Percentiles rank a stretch among this genome's conserved stretches.
phyloP scores from a whole-genome alignment of 2,329 filamentous ascomycete genomes.

The Fusarium algeriense region DNA sequence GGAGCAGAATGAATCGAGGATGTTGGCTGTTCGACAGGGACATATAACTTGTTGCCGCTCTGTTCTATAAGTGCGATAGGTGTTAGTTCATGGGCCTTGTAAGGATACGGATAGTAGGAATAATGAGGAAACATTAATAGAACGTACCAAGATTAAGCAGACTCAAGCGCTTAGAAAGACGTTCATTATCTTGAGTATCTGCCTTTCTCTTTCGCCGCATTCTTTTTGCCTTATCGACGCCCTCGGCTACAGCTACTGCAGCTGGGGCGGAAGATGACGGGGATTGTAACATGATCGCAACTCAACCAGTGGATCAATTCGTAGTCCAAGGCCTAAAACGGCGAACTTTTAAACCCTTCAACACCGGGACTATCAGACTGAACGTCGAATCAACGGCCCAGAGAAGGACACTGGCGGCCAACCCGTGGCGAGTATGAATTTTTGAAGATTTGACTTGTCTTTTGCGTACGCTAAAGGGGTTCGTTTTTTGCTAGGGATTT shows the following conservation, averaged over 20 bases:
- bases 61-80: slow-evolving; percentile 60
- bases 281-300: slow-evolving; percentile 53
- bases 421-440: slow-evolving; percentile 30
- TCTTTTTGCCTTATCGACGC: slow-evolving; percentile 37
- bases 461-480: slow-evolving; percentile 17
- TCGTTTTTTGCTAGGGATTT: slow-evolving; percentile 9
- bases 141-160: slow-evolving; percentile 81
- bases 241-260: slow-evolving; percentile 33
- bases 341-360: slow-evolving; percentile 36
- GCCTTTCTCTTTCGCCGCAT: slow-evolving; percentile 69
- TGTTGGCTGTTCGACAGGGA: slow-evolving; percentile 67
- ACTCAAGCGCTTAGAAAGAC: slow-evolving; percentile 86
- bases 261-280: slow-evolving; percentile 41
- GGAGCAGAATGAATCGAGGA: slow-evolving; percentile 40
- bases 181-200: slow-evolving; percentile 72
- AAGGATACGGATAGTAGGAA: not conserved
- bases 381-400: slow-evolving; percentile 28
- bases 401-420: slow-evolving; percentile 31
- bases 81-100: slow-evolving; percentile 7
- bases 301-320: slow-evolving; percentile 7
- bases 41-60: slow-evolving; percentile 73
- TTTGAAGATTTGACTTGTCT: slow-evolving; percentile 15
- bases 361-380: slow-evolving; percentile 11
- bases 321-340: slow-evolving; percentile 29
- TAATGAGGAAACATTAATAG: not conserved